phyloP scores from a whole-genome alignment of 305 asterid species.

The Fraxinus paxiana region DNA sequence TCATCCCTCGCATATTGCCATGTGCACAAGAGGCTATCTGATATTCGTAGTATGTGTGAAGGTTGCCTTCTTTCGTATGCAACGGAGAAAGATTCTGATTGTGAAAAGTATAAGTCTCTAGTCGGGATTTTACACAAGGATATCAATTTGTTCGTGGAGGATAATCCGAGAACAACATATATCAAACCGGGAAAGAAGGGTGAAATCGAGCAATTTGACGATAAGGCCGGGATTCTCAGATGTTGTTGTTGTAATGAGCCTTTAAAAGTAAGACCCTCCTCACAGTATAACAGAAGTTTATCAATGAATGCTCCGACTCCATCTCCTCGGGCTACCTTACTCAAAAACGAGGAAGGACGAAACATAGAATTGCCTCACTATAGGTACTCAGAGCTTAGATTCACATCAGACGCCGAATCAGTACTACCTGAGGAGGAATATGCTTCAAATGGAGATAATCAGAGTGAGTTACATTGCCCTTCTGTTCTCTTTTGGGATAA shows the following conservation, averaged over 20 bases:
- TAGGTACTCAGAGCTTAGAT: constrained; percentile 51
- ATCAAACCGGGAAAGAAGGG: constrained; percentile 46
- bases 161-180: constrained; percentile 23
- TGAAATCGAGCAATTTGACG: constrained; percentile 30
- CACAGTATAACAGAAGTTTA: constrained; percentile 39
- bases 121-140: constrained; percentile 67
- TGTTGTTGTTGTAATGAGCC: constrained; percentile 88
- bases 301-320: constrained; percentile 52
- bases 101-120: constrained; percentile 56
- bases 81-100: constrained; percentile 53
- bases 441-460: constrained; percentile 23
- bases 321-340: constrained; percentile 54
- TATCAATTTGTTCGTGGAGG: constrained; percentile 40
- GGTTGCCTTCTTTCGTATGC: constrained; percentile 68
- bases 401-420: constrained; percentile 42
- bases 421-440: constrained; percentile 45
- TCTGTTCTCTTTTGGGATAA: not conserved
- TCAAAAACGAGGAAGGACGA: constrained; percentile 46
- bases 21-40: constrained; percentile 61
- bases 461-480: constrained; percentile 24
- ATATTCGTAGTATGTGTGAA: constrained; percentile 66
- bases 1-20: constrained; percentile 84
- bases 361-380: constrained; percentile 41
- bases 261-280: constrained; percentile 34
- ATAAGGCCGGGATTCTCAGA: constrained; percentile 25